Evolutionary conservation across 495 filamentous ascomycete genomes (phyloP), one percentile per base, ranked within the genome.

Genomic region (Xylaria sp.): DNA sequence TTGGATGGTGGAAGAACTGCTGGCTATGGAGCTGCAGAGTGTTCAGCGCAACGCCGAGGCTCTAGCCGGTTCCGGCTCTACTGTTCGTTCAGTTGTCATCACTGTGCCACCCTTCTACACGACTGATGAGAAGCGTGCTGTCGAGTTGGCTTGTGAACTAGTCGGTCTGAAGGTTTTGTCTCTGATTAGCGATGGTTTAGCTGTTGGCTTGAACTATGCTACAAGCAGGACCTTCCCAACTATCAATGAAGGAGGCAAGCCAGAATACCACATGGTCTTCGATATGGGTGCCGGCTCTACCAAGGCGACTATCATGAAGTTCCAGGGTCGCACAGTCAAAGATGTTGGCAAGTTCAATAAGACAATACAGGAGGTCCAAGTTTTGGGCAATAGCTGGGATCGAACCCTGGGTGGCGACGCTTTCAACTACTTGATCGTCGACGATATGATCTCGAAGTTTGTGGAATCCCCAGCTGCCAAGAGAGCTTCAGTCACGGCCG

Each of bases 201-300:
- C 96, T 41, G 94, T 98, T 55, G 96, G 93, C 2, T 80, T 99
- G 66, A 96, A 99, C 80, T 99, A 98, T 79, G 96, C 96, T 24
- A 98, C 93, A 19, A 91, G 88, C 75, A 88, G 96, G 73, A 93
- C 90, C 26, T 99, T 99, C 82, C 93, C 93, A 19, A 92, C 86
- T 71, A 83, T 97, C 46, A 92, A 88, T 52, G 90, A 95, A 67
- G 95, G 94, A 57, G 91, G 90, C 74, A 95, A 93, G 84, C 93
- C 96, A 4, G 96, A 99, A 80, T 88, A 92, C 75, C 93, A 99
- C 78, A 85, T 99, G 77, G 88, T 99, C 21, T 98, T 94, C 74
- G 97, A 99, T 75, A 98, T 98, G 95, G 96, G 96, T 70, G 96
- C 96, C 75, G 96, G 96, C 11, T 97, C 93, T n/a, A 93, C 97